These are phyloP conservation scores for Plasmodium gonderi DNA, from an alignment of 169 alveolate genomes.

Conservation along the genomic window DNA sequence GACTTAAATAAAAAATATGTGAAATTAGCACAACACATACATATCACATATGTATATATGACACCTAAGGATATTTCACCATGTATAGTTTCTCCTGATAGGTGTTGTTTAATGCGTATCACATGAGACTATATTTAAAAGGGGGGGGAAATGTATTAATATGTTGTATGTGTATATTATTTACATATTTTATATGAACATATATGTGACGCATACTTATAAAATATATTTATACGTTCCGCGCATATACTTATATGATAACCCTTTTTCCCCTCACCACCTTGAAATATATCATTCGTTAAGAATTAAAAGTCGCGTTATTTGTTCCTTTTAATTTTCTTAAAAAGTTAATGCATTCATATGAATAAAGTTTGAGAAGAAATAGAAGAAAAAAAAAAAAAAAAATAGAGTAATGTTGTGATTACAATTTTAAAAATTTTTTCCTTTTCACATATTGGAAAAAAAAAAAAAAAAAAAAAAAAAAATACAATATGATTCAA, in stretches of 20 bases:
- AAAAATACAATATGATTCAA: conserved; percentile 18
- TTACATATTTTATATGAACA: too few relatives aligned
- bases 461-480: not conserved
- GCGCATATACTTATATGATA: not conserved
- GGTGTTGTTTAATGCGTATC: not conserved
- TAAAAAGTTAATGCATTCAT: not conserved
- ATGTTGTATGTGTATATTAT: not conserved
- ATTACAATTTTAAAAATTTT: not conserved
- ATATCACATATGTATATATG: not conserved
- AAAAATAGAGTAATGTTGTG: not conserved
- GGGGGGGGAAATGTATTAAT: not conserved
- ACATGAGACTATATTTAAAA: not conserved
- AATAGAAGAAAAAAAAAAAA: too few relatives aligned
- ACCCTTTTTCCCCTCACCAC: too few relatives aligned
- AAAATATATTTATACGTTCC: not conserved
- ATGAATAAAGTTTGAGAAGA: not conserved
- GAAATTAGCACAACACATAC: not conserved
- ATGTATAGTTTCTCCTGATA: not conserved
- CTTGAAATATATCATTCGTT: too few relatives aligned
- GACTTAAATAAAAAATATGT: not conserved
- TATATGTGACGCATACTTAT: not conserved
- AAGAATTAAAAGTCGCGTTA: too few relatives aligned
- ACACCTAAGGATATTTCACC: not conserved
- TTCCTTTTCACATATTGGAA: not conserved
- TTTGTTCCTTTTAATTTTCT: not conserved